Evolutionary conservation across 208 protist genomes (phyloP).

Genomic region (Crithidia expoeki): DNA sequence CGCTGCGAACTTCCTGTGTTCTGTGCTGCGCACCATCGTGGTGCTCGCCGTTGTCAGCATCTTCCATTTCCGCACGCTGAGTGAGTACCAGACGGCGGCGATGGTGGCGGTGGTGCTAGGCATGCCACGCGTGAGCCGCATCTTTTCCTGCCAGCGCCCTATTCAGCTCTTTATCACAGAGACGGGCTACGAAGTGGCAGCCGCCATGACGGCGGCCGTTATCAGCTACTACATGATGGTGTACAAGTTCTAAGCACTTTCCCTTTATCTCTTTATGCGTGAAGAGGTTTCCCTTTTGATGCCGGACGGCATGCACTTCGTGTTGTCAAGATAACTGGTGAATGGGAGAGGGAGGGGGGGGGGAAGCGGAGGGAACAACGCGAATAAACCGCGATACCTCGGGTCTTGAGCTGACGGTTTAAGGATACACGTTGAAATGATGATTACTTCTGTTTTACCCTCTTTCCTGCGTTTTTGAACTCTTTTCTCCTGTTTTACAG

Average conservation of each 20-base stretch:
- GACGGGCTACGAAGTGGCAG: slow-evolving; percentile 70
- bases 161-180: slow-evolving; percentile 78
- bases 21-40: slow-evolving; percentile 48
- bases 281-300: background rate
- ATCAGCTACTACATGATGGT: slow-evolving; percentile 65
- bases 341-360: background rate
- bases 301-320: too few relatives aligned
- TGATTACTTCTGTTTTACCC: too few relatives aligned
- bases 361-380: background rate
- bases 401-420: too few relatives aligned
- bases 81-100: slow-evolving; percentile 69
- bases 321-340: background rate
- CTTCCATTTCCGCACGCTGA: slow-evolving; percentile 52
- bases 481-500: slow-evolving; percentile 20
- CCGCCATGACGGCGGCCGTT: slow-evolving; percentile 62
- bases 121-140: slow-evolving; percentile 60
- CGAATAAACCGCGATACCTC: background rate
- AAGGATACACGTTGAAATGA: too few relatives aligned
- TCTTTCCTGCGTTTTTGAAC: background rate
- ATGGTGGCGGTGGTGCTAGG: slow-evolving; percentile 53
- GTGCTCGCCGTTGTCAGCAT: slow-evolving; percentile 45
- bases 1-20: slow-evolving; percentile 47
- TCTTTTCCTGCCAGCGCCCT: slow-evolving; percentile 79
- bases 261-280: slow-evolving; percentile 10
- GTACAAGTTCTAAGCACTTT: slow-evolving; percentile 46